Conservation (phyloP, 768 basidiomycete genomes). For the Candolleomyces efflorescens region DNA sequence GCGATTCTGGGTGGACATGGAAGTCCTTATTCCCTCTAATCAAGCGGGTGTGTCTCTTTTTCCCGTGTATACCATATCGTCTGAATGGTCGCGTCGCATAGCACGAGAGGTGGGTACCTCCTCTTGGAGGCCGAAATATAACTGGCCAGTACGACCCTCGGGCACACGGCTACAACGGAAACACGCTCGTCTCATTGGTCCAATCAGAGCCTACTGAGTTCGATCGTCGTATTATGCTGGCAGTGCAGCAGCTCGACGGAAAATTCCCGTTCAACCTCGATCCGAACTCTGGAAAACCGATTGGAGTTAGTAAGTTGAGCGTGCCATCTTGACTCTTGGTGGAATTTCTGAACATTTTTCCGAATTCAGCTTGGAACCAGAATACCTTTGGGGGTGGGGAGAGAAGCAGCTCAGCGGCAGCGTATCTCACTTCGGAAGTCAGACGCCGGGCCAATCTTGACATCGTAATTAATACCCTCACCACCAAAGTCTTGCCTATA, state of each 20-base stretch:
- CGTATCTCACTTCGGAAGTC: slow-evolving; percentile 23
- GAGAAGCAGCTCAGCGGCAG: slow-evolving; percentile 22
- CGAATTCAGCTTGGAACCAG: slow-evolving; percentile 1
- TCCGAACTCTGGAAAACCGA: slow-evolving; percentile 15
- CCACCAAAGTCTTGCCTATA: slow-evolving; percentile 16
- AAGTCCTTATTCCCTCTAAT: slow-evolving; percentile 23
- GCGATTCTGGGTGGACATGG: slow-evolving; percentile 33
- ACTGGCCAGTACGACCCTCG: slow-evolving; percentile 30
- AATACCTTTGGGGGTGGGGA: slow-evolving; percentile 1
- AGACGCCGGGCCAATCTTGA: slow-evolving; percentile 23
- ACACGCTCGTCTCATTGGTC: slow-evolving; percentile 25
- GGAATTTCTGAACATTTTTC: not conserved
- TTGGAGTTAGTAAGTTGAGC: slow-evolving; percentile 2
- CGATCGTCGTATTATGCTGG: slow-evolving; percentile 14
- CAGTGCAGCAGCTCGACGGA: not conserved
- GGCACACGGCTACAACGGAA: slow-evolving; percentile 29
- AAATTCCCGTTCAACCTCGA: slow-evolving; percentile 11
- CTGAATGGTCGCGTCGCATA: slow-evolving; percentile 10
- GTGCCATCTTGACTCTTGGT: not conserved
- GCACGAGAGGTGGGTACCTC: slow-evolving; percentile 31
- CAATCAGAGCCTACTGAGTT: slow-evolving; percentile 18
- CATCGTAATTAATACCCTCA: slow-evolving; percentile 19
- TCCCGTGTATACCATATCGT: not conserved
- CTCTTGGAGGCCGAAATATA: slow-evolving; percentile 34
- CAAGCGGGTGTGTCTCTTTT: slow-evolving; percentile 18